Percentiles rank a stretch among this genome's conserved stretches.
phyloP scores from a whole-genome alignment of 129 eudicot genomes.

The Logfia minima region DNA sequence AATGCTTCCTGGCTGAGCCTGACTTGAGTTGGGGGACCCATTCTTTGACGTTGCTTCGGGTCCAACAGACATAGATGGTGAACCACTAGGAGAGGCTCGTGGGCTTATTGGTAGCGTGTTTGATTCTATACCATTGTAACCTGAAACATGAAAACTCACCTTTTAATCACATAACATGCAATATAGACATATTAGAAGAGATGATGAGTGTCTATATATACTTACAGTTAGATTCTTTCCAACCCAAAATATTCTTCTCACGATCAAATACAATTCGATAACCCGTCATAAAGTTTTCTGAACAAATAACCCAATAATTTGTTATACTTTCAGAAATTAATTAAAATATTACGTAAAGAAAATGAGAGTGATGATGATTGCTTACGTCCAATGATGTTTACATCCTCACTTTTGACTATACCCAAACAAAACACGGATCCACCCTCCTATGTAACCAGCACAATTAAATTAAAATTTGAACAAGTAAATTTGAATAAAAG shows the following conservation, averaged over 20 bases:
- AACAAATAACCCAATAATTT: background rate
- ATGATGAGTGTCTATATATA: constrained; percentile 4
- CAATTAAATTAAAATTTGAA: background rate
- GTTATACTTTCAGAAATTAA: background rate
- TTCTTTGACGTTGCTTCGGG: constrained; percentile 64
- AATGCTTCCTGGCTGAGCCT: constrained; percentile 29
- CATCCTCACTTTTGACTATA: constrained; percentile 62
- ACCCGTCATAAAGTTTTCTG: constrained; percentile 96
- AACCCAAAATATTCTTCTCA: constrained; percentile 80
- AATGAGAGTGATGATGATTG: constrained; percentile 12
- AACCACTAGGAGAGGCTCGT: constrained; percentile 33
- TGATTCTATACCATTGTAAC: constrained; percentile 50
- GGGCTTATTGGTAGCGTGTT: constrained; percentile 56
- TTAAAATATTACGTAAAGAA: background rate
- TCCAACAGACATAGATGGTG: constrained; percentile 49
- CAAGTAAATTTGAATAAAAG: background rate
- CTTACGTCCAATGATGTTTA: constrained; percentile 96
- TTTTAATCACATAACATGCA: constrained; percentile 13
- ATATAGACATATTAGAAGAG: background rate
- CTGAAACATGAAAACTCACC: constrained; percentile 31
- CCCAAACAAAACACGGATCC: constrained; percentile 64
- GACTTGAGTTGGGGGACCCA: constrained; percentile 36
- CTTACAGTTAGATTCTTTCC: constrained; percentile 85
- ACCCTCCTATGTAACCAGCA: constrained; percentile 40
- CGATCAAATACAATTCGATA: constrained; percentile 82